Evolutionary conservation across 1,284 basidiomycete species (phyloP).

Genomic region (Fereydounia khargensis): DNA sequence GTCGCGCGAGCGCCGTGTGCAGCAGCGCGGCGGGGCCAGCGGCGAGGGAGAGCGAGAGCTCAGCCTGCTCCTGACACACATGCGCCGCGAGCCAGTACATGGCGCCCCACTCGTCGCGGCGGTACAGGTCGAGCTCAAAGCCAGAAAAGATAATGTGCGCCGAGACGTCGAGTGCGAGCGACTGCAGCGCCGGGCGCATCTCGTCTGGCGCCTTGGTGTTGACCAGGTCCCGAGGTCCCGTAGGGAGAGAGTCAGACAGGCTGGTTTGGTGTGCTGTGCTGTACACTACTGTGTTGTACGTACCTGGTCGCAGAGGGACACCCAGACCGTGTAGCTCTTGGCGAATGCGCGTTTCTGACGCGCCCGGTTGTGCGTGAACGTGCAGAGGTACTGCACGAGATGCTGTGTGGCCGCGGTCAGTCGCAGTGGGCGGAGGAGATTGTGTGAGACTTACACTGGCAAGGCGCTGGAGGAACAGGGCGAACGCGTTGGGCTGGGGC

Average conservation of each 20-base stretch:
- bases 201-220: no score
- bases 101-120: slow-evolving; percentile 67
- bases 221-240: slow-evolving; percentile 64
- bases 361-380: slow-evolving; percentile 37
- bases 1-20: no score
- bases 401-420: slow-evolving; percentile 7
- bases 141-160: slow-evolving; percentile 72
- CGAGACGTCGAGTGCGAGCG: slow-evolving; percentile 66
- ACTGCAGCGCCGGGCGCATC: no score
- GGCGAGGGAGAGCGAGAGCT: no score
- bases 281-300: no score
- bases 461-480: no score
- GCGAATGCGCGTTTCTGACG: slow-evolving; percentile 30
- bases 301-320: slow-evolving; percentile 21
- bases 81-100: slow-evolving; percentile 68
- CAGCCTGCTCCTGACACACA: slow-evolving; percentile 6
- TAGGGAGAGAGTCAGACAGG: slow-evolving; percentile 38
- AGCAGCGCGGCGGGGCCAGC: no score
- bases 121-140: slow-evolving; percentile 73
- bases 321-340: slow-evolving; percentile 30
- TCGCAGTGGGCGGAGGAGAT: no score
- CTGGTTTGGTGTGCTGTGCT: slow-evolving; percentile 13
- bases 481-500: no score
- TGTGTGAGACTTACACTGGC: no score
- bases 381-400: slow-evolving; percentile 28